Base-by-base conservation (phyloP, 306 rosid species). In the Castanea mollissima region DNA sequence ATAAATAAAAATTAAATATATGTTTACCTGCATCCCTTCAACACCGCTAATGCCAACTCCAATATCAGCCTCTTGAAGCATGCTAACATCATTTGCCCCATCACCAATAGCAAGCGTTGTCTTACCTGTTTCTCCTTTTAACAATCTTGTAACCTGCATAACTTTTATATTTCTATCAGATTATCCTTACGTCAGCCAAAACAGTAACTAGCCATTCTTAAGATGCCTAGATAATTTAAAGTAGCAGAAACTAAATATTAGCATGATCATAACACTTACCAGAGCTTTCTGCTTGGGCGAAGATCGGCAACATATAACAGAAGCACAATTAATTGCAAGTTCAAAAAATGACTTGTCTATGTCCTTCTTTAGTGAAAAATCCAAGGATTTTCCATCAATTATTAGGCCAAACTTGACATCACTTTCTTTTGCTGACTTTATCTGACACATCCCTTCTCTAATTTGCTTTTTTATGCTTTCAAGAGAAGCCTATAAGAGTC, bases 1-100 rank as follows among this genome's bases (percentile, higher is more conserved):
- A 65, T 71, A 4, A 49, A 27, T 44, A 41, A 59, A 14, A 78
- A 86, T 57, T 21, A 83, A 71, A 82, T 63, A 71, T 60, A 57
- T 70, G 0, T 29, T 57, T 63, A 94, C 98, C 98, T 92, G 98
- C 97, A 90, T 94, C 79, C 98, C 98, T 86, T 94, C 98, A 44
- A 88, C 90, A 31, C 98, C 98, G 62, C 92, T 94, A 55, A 94
- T 90, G 70, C 98, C 98, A 80, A 93, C 95, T 74, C 98, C 98
- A 85, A 93, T 91, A 87, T 93, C 94, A 58, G 97, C 97, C 76
- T 93, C 96, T 71, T 92, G 98, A 87, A 93, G 93, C 98, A 93
- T 93, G 78, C 98, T 93, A 67, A 93, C 98, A 55, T 93, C 98
- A 68, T 93, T 92, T n/a, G 96, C 98, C 44, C 98, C 98, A 57